Conservation (phyloP, 2,329 filamentous ascomycete genomes). For the Nannizziopsis barbatae region DNA sequence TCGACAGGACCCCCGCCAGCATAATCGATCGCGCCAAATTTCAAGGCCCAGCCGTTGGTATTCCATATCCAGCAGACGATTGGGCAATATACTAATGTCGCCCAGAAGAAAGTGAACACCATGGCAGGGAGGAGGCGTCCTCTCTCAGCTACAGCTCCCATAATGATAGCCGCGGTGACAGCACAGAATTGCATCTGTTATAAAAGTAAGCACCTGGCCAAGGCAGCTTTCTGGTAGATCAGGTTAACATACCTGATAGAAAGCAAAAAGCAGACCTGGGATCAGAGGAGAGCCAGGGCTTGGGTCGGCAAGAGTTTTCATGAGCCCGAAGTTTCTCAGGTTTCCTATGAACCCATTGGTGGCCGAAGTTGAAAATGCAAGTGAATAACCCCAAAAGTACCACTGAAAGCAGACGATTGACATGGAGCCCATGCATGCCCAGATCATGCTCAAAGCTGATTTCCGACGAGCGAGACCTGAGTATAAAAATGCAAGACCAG, state of each 20-base stretch:
- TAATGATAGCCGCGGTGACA: constrained; percentile 80
- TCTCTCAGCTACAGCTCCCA: constrained; percentile 86
- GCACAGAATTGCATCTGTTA: constrained; percentile 88
- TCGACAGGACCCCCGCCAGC: constrained; percentile 95
- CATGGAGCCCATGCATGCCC: constrained; percentile 90
- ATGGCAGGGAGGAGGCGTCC: constrained; percentile 85
- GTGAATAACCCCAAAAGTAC: constrained; percentile 98
- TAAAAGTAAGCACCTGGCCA: constrained; percentile 4
- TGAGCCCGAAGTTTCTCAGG: constrained; percentile 76
- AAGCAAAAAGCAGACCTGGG: constrained; percentile 80
- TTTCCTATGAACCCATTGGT: constrained; percentile 89
- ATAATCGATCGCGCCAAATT: constrained; percentile 88
- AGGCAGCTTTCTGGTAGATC: background rate
- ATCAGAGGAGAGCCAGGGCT: constrained; percentile 80
- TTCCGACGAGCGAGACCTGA: constrained; percentile 95
- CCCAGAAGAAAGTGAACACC: constrained; percentile 95
- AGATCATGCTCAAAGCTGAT: constrained; percentile 92
- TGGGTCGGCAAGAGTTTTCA: constrained; percentile 70
- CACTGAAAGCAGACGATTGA: constrained; percentile 93
- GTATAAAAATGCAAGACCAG: constrained; percentile 93
- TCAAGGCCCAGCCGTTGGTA: constrained; percentile 80
- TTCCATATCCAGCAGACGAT: constrained; percentile 97
- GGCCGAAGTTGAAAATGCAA: constrained; percentile 73
- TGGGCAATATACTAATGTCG: constrained; percentile 93
- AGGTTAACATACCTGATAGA: constrained; percentile 61